These are phyloP conservation scores for Margaritispora aquatica DNA, from an alignment of 495 filamentous ascomycete genomes.

Conservation along the genomic window DNA sequence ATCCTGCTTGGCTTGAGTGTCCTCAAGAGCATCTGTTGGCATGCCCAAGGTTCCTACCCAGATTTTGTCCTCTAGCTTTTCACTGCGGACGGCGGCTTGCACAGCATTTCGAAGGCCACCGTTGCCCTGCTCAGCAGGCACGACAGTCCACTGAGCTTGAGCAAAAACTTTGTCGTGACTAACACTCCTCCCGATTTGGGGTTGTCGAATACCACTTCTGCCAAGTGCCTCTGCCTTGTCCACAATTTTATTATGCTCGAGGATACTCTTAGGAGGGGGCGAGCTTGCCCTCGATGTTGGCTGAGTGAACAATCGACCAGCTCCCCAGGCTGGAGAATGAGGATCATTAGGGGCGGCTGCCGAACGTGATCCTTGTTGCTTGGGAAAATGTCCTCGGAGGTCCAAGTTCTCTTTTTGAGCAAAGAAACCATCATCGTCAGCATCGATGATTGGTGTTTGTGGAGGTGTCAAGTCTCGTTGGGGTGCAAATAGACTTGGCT, in stretches of 20 bases:
- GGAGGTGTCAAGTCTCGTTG: conserved; percentile 41
- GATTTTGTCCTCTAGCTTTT: conserved; percentile 58
- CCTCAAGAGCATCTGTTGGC: conserved; percentile 74
- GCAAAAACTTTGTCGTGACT: conserved; percentile 61
- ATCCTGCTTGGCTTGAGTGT: conserved; percentile 61
- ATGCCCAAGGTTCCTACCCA: conserved; percentile 91
- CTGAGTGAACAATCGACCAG: conserved; percentile 57
- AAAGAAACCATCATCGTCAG: conserved; percentile 63
- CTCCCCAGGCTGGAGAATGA: conserved; percentile 65
- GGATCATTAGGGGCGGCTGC: conserved; percentile 50
- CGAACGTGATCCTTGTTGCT: conserved; percentile 25
- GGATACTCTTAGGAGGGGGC: conserved; percentile 64
- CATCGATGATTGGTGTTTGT: conserved; percentile 56
- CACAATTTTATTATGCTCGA: conserved; percentile 53
- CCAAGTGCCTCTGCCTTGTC: conserved; percentile 44
- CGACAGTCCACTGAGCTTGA: conserved; percentile 70
- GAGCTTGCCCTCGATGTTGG: conserved; percentile 63
- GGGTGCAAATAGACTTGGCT: conserved; percentile 40
- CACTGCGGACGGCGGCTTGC: conserved; percentile 61
- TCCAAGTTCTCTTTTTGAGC: conserved; percentile 41
- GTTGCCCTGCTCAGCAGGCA: conserved; percentile 82
- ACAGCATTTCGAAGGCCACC: conserved; percentile 85
- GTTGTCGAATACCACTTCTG: conserved; percentile 40
- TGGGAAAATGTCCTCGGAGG: conserved; percentile 36
- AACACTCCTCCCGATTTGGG: conserved; percentile 35